Conservation (phyloP, 2,329 filamentous ascomycete genomes). For the Colletotrichum sp. region DNA sequence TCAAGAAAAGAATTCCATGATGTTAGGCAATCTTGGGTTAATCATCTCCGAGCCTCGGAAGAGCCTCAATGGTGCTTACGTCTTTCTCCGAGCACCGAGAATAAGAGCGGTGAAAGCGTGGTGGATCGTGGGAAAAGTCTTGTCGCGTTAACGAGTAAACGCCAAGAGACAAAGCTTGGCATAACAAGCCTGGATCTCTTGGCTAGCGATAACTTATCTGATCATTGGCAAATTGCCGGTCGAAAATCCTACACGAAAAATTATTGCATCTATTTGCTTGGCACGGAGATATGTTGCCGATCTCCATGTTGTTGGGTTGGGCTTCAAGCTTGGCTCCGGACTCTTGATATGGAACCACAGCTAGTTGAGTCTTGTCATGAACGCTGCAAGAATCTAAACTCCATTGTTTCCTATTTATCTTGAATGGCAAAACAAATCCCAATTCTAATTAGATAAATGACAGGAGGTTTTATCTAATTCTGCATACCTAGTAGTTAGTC, state of each 20-base stretch:
- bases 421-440: not conserved
- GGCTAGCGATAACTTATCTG: slow-evolving; percentile 2
- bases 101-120: not conserved
- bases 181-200: not conserved
- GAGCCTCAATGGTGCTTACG: too few species aligned
- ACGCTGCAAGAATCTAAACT: not conserved
- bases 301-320: not conserved
- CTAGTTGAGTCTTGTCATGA: not conserved
- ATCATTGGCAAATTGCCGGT: not conserved
- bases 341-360: not conserved
- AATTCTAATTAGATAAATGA: not conserved
- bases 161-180: not conserved
- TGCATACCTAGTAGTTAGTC: too few species aligned
- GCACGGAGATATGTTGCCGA: not conserved
- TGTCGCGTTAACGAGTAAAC: not conserved
- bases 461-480: not conserved
- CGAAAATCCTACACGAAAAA: not conserved
- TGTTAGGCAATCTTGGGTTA: not conserved
- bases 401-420: not conserved
- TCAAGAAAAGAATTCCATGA: not conserved
- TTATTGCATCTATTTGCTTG: not conserved
- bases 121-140: not conserved
- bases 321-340: not conserved
- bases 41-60: not conserved
- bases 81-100: not conserved